These are phyloP conservation scores for Suhomyces panamericanus DNA, from an alignment of 1,139 yeast genomes.

Conservation along the genomic window DNA sequence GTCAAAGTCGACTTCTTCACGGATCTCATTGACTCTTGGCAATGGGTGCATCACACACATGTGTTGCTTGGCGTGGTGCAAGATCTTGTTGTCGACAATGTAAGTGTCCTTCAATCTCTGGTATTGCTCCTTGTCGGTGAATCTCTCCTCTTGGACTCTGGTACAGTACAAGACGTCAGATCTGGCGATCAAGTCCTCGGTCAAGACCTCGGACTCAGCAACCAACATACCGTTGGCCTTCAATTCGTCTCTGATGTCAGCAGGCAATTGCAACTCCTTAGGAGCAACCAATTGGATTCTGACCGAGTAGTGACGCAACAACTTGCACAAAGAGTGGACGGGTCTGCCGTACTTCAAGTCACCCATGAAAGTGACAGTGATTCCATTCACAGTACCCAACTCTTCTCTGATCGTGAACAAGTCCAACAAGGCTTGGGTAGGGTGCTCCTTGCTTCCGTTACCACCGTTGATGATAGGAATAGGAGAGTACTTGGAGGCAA, in stretches of 20 bases:
- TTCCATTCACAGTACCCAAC: conserved; percentile 96
- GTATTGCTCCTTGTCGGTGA: conserved; percentile 71
- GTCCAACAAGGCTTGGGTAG: conserved; percentile 97
- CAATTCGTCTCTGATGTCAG: conserved; percentile 65
- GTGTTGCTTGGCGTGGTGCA: conserved; percentile 92
- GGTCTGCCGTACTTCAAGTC: conserved; percentile 98
- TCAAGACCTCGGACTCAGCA: conserved; percentile 70
- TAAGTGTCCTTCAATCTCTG: conserved; percentile 88
- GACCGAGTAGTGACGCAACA: conserved; percentile 90
- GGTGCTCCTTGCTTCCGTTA: conserved; percentile 96
- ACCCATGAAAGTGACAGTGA: conserved; percentile 98
- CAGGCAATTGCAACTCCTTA: conserved; percentile 80
- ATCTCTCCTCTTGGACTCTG: conserved; percentile 97
- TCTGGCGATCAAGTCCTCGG: conserved; percentile 79
- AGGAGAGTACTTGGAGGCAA: conserved; percentile 95
- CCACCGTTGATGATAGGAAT: conserved; percentile 98
- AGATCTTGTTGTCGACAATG: conserved; percentile 87
- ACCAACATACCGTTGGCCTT: conserved; percentile 65
- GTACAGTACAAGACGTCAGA: conserved; percentile 98
- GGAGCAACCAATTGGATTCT: conserved; percentile 93
- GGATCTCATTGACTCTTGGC: conserved; percentile 94
- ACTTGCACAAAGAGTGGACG: conserved; percentile 91
- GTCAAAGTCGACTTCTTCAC: conserved; percentile 98
- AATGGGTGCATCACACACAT: conserved; percentile 99
- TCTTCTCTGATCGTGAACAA: conserved; percentile 98